Percentiles rank a stretch among this genome's conserved stretches.
phyloP scores from a whole-genome alignment of 1,284 basidiomycete genomes.

The Apiotrichum akiyoshidainum region DNA sequence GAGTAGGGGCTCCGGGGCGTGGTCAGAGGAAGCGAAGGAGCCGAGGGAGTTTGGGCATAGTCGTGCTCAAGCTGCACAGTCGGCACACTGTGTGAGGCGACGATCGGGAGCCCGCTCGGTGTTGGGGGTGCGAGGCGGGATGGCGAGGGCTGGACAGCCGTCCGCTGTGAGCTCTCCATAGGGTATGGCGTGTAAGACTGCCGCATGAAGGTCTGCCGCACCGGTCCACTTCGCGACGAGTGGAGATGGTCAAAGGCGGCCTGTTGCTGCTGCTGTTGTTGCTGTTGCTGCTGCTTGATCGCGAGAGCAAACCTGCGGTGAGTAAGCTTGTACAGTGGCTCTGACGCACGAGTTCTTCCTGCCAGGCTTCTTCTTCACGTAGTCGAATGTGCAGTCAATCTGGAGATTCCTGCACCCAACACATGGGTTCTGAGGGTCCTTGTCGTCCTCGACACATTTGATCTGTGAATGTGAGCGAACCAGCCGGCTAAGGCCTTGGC shows the following conservation, averaged over 20 bases:
- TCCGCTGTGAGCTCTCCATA: not conserved
- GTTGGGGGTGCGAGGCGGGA: not conserved
- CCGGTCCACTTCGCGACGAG: not conserved
- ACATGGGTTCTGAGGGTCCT: constrained; percentile 23
- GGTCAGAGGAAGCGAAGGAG: not conserved
- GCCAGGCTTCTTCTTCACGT: constrained; percentile 48
- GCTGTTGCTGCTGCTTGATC: constrained; percentile 8
- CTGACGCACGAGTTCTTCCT: constrained; percentile 44
- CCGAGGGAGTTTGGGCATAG: not conserved
- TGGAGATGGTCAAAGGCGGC: no score
- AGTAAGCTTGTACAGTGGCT: not conserved
- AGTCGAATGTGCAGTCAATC: constrained; percentile 42
- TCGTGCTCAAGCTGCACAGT: not conserved
- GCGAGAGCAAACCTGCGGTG: constrained; percentile 14
- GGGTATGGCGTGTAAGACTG: constrained; percentile 9
- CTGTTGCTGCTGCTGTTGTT: not conserved
- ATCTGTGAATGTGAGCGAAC: constrained; percentile 25
- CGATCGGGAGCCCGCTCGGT: not conserved
- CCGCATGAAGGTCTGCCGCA: not conserved
- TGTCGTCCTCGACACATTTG: constrained; percentile 33
- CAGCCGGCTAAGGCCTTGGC: no score
- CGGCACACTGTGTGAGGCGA: not conserved
- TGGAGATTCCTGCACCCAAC: constrained; percentile 42
- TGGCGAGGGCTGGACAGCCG: not conserved
- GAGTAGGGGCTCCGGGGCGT: constrained; percentile 20